A percentile compares a stretch with the other conserved stretches of the same genome.
Evolutionary conservation across 73 alveolate genomes (phyloP).

Genomic region (Stentor roeselii): DNA sequence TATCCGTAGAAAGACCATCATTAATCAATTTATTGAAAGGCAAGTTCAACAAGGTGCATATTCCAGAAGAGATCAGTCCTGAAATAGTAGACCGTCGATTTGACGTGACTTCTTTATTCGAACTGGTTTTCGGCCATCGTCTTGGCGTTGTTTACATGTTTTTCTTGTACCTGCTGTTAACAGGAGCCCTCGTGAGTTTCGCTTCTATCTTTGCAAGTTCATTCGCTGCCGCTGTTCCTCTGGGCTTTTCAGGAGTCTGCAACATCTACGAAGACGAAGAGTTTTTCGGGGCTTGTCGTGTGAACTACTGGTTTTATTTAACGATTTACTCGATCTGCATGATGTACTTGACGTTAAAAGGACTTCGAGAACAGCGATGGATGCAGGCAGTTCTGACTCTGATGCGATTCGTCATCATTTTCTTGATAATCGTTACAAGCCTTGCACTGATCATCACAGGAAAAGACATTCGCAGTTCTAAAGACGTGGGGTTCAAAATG

Average conservation of each 20-base stretch:
- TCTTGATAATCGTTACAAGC: neutral
- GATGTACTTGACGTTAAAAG: neutral
- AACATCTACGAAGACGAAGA: neutral
- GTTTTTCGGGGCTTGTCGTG: neutral
- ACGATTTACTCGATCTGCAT: neutral
- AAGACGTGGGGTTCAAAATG: neutral
- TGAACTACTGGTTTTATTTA: neutral
- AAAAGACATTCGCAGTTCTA: neutral
- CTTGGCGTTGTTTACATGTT: neutral
- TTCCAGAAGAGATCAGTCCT: neutral
- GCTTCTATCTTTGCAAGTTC: neutral
- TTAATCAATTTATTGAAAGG: neutral
- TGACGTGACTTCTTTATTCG: neutral
- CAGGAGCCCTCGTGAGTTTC: slow-evolving; percentile 3
- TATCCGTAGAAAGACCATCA: neutral
- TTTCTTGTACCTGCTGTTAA: neutral
- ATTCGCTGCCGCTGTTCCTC: neutral
- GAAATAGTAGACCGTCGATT: neutral
- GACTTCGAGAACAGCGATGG: slow-evolving; percentile 23
- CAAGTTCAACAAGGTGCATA: neutral
- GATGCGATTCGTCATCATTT: slow-evolving; percentile 7
- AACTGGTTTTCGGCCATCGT: neutral
- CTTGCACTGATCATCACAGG: neutral
- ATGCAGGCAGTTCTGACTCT: neutral
- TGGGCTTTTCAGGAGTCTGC: slow-evolving; percentile 12